Percentiles rank a stretch among this genome's conserved stretches.
Conservation (phyloP, 345 rosid species). For the Rhodamnia rubescens region DNA sequence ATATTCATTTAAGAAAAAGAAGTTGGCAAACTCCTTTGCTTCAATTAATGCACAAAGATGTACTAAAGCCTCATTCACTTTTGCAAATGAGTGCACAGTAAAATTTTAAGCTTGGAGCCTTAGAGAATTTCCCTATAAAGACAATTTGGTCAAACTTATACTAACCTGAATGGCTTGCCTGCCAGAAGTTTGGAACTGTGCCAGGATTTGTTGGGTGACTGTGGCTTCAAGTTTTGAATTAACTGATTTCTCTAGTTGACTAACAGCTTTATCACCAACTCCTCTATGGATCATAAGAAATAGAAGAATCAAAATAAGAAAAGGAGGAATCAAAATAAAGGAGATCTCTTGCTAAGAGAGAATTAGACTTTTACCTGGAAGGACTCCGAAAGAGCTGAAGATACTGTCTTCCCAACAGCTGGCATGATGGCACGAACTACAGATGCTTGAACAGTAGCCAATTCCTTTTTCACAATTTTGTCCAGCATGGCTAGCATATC, state of each 20-base stretch:
- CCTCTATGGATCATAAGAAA: constrained; percentile 47
- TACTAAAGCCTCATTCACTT: not conserved
- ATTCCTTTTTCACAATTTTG: constrained; percentile 62
- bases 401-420: constrained; percentile 52
- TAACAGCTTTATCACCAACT: constrained; percentile 79
- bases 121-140: not conserved
- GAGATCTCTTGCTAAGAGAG: not conserved
- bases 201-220: constrained; percentile 71
- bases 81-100: not conserved
- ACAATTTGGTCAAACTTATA: not conserved
- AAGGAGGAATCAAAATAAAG: not conserved
- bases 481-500: constrained; percentile 49
- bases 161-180: constrained; percentile 90
- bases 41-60: not conserved
- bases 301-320: constrained; percentile 2
- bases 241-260: constrained; percentile 77
- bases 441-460: constrained; percentile 39
- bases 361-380: constrained; percentile 60
- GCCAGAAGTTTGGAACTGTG: constrained; percentile 93
- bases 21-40: not conserved
- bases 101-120: not conserved
- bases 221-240: constrained; percentile 72
- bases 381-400: constrained; percentile 58
- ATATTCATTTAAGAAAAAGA: not conserved
- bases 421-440: constrained; percentile 50